These are phyloP conservation scores for Microstegium vimineum DNA, from an alignment of 176 grass and related monocot genomes.

Conservation along the genomic window DNA sequence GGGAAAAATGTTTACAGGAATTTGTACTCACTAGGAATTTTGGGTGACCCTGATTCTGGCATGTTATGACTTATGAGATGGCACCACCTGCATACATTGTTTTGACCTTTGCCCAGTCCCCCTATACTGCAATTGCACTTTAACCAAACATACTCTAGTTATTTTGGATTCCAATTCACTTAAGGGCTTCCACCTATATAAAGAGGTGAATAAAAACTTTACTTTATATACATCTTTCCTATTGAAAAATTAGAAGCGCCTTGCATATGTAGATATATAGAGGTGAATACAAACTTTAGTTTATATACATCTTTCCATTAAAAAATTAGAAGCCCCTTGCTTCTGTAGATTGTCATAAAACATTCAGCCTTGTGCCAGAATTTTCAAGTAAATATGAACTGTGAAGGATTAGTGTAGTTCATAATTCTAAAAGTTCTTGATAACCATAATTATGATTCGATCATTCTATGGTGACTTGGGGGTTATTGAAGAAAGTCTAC, in stretches of 20 bases:
- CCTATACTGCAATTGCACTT: not conserved
- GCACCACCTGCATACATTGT: not conserved
- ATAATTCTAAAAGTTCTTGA: not conserved
- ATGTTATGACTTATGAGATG: not conserved
- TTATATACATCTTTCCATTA: not conserved
- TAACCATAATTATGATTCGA: not conserved
- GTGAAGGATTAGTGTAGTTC: not conserved
- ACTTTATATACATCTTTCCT: not conserved
- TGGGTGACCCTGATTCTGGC: not conserved
- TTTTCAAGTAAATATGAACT: not conserved
- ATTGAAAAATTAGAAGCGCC: no score
- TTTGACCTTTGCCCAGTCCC: not conserved
- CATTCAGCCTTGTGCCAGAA: not conserved
- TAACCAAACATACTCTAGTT: not conserved
- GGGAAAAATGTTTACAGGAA: not conserved
- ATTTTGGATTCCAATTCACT: not conserved
- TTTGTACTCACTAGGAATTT: not conserved
- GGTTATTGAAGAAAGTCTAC: not conserved
- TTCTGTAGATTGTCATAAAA: not conserved
- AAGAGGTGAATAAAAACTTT: not conserved
- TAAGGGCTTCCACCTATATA: not conserved
- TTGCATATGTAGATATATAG: not conserved
- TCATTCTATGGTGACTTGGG: not conserved
- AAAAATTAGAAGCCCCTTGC: not conserved
- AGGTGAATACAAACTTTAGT: not conserved